Conservation (phyloP, 2,329 filamentous ascomycete genomes). For the Calonectria pauciramosa region DNA sequence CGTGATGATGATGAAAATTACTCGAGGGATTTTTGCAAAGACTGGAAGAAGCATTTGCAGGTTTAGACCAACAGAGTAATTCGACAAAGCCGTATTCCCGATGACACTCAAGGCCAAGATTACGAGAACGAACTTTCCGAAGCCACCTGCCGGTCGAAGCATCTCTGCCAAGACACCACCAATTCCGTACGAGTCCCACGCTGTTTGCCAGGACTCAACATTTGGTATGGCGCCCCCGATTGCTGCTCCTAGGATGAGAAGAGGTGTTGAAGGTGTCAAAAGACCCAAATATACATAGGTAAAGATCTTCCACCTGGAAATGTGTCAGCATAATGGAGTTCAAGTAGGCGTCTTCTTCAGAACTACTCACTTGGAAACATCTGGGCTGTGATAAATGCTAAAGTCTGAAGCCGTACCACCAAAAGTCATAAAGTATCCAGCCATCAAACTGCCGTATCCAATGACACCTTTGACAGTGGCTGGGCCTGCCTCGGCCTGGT, state of each 20-base stretch:
- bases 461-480: conserved; percentile 55
- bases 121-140: conserved; percentile 54
- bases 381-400: conserved; percentile 63
- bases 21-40: conserved; percentile 57
- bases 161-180: conserved; percentile 50
- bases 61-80: conserved; percentile 56
- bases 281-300: conserved; percentile 64
- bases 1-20: conserved; percentile 56
- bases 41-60: conserved; percentile 59
- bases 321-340: conserved; percentile 49
- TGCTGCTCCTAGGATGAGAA: conserved; percentile 56
- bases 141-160: conserved; percentile 48
- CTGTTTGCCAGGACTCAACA: conserved; percentile 46
- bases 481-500: conserved; percentile 59
- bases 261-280: conserved; percentile 50
- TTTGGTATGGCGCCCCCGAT: conserved; percentile 53
- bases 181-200: conserved; percentile 47
- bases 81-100: conserved; percentile 55
- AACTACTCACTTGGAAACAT: conserved; percentile 37
- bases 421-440: conserved; percentile 68
- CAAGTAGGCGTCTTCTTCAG: conserved; percentile 29
- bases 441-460: conserved; percentile 62
- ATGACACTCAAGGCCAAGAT: conserved; percentile 51
- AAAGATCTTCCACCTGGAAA: conserved; percentile 38
- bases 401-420: conserved; percentile 70